These are phyloP conservation scores for Nannizzia gypsea DNA, from an alignment of 2,329 filamentous ascomycete genomes.

Conservation along the genomic window DNA sequence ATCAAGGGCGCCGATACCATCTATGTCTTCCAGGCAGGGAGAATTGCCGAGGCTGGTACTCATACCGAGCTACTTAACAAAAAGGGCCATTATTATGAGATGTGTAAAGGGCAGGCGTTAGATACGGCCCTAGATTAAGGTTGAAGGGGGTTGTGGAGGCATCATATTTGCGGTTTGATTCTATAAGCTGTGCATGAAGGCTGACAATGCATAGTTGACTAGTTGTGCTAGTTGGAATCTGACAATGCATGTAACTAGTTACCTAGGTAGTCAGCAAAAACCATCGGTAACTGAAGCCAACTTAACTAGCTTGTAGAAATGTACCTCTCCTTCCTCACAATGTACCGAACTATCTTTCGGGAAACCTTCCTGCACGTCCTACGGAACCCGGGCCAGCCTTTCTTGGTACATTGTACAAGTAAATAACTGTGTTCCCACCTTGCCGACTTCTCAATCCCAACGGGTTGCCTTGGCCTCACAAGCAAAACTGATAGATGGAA, in stretches of 20 bases:
- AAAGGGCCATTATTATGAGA: not conserved
- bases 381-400: not conserved
- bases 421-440: not conserved
- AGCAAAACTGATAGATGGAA: not conserved
- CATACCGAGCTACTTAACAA: conserved; percentile 26
- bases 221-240: no score
- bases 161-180: no score
- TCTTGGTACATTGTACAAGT: not conserved
- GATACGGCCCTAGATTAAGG: not conserved
- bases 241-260: no score
- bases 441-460: not conserved
- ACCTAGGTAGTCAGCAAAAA: no score
- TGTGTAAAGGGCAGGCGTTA: not conserved
- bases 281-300: not conserved
- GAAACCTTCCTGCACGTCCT: not conserved
- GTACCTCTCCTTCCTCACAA: not conserved
- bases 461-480: not conserved
- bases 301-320: not conserved
- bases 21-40: conserved; percentile 61
- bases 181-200: not conserved
- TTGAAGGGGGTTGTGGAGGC: not conserved
- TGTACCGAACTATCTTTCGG: not conserved
- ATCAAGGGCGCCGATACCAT: conserved; percentile 69
- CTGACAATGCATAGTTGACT: not conserved
- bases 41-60: conserved; percentile 49